phyloP scores from a whole-genome alignment of 331 rosid species.

The Rhamnella rubrinervis region DNA sequence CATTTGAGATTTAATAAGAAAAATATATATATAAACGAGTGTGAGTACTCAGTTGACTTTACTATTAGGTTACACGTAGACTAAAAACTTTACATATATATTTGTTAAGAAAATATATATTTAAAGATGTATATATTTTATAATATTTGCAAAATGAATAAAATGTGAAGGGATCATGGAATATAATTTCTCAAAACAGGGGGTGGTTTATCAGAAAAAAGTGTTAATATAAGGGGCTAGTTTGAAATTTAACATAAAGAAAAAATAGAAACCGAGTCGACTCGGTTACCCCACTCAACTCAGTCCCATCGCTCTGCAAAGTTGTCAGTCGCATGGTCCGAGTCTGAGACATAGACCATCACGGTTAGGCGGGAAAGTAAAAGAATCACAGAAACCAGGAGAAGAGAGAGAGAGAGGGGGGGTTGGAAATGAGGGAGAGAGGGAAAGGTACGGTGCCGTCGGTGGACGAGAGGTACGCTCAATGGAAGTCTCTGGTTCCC shows the following conservation, averaged over 20 bases:
- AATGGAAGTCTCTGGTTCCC: constrained; percentile 78
- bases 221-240: too few relatives aligned
- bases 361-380: neutral
- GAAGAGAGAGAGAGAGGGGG: neutral
- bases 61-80: too few relatives aligned
- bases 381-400: neutral
- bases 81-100: too few relatives aligned
- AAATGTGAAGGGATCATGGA: too few relatives aligned
- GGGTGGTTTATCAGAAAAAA: too few relatives aligned
- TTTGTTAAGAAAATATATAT: too few relatives aligned
- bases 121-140: too few relatives aligned
- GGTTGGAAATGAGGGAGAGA: constrained; percentile 30
- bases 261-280: neutral
- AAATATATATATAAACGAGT: too few relatives aligned
- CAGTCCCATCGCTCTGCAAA: constrained; percentile 1
- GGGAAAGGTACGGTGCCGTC: constrained; percentile 23
- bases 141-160: too few relatives aligned
- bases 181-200: too few relatives aligned
- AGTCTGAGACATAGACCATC: neutral
- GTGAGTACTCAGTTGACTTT: too few relatives aligned
- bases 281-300: neutral
- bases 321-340: neutral
- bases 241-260: neutral
- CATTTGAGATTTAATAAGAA: too few relatives aligned
- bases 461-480: constrained; percentile 63